Conservation (phyloP, 1,284 basidiomycete genomes). For the Irpex sp. region DNA sequence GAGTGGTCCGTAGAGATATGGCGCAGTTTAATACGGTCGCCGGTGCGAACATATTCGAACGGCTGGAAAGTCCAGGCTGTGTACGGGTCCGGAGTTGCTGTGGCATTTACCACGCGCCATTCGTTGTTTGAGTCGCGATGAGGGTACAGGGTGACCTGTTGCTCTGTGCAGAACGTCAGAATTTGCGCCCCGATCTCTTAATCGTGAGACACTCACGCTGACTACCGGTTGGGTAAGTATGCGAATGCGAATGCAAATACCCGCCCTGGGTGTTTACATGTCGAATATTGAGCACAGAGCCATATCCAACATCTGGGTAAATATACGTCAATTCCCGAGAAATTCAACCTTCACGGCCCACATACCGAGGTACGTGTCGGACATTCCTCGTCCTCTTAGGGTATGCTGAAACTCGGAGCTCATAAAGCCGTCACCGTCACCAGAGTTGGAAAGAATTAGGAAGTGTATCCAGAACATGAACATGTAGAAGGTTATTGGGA, state of each 20-base stretch:
- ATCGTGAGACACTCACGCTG: conserved; percentile 50
- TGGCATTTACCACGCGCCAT: conserved; percentile 79
- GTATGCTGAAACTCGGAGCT: conserved; percentile 98
- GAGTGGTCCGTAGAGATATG: conserved; percentile 82
- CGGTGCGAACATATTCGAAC: conserved; percentile 61
- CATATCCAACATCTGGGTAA: conserved; percentile 72
- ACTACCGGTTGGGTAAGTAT: conserved; percentile 84
- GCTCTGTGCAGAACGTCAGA: conserved; percentile 50
- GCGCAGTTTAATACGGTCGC: conserved; percentile 76
- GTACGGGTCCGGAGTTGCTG: conserved; percentile 41
- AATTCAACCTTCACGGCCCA: conserved; percentile 4
- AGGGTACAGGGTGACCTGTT: conserved; percentile 97
- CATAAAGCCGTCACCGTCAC: conserved; percentile 99
- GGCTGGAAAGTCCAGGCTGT: conserved; percentile 55
- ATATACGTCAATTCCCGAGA: conserved; percentile 39
- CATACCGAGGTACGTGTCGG: conserved; percentile 84
- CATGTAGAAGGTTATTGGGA: conserved; percentile 92
- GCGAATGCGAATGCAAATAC: conserved; percentile 92
- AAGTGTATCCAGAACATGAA: conserved; percentile 95
- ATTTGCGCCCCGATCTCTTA: neutral
- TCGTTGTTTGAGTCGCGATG: conserved; percentile 91
- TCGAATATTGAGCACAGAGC: conserved; percentile 79
- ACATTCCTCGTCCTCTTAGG: conserved; percentile 85
- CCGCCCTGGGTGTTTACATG: conserved; percentile 97
- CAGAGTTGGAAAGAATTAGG: conserved; percentile 79